A percentile compares a stretch with the other conserved stretches of the same genome.
Evolutionary conservation across 1,284 basidiomycete genomes (phyloP).

Genomic region (Neolentinus lepideus): DNA sequence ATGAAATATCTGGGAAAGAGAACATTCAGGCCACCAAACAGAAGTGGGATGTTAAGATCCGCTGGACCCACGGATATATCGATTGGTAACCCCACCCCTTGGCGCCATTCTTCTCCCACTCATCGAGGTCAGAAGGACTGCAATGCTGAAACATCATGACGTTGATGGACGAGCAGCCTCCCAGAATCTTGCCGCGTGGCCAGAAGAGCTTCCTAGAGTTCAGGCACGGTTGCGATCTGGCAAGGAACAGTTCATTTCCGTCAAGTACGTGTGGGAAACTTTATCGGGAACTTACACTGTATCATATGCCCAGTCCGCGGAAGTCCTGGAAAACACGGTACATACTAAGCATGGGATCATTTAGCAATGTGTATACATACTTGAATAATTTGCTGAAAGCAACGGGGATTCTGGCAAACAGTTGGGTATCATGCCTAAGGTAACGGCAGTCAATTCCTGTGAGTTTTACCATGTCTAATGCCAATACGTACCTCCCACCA

Average conservation of each 20-base stretch:
- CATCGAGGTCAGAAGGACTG: conserved; percentile 60
- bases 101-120: conserved; percentile 54
- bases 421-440: conserved; percentile 3
- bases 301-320: conserved; percentile 6
- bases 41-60: too few relatives aligned
- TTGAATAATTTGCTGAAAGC: too few relatives aligned
- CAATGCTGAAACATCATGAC: conserved; percentile 67
- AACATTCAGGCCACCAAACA: conserved; percentile 4
- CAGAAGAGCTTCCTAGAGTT: background rate
- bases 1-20: conserved; percentile 34
- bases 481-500: conserved; percentile 45
- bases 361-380: background rate
- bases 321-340: too few relatives aligned
- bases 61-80: background rate
- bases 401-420: conserved; percentile 6
- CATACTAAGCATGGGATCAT: too few relatives aligned
- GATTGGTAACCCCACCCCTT: conserved; percentile 23
- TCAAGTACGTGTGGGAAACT: too few relatives aligned
- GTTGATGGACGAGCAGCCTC: conserved; percentile 68
- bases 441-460: too few relatives aligned
- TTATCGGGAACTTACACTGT: conserved; percentile 9
- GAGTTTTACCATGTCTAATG: too few relatives aligned
- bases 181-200: conserved; percentile 45
- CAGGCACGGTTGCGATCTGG: background rate
- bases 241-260: too few relatives aligned